Base-by-base conservation (phyloP, 495 filamentous ascomycete genomes). In the Astrocystis sublimbata region DNA sequence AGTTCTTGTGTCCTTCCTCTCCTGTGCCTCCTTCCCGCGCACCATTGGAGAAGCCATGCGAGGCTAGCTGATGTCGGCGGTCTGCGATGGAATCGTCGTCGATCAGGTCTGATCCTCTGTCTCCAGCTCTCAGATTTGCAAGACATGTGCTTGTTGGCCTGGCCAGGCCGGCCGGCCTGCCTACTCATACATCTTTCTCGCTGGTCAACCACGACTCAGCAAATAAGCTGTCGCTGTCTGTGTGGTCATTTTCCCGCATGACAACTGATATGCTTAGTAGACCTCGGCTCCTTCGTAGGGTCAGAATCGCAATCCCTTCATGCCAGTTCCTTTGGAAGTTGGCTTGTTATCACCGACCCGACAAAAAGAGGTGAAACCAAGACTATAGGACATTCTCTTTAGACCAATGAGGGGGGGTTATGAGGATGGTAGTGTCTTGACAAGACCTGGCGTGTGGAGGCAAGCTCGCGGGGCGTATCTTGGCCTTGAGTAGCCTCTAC, bases 1-100 rank as follows among this genome's bases (percentile, higher is more conserved):
- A 58, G 31, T 23, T 23, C 55, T 58, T 46, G 55, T 47, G 28
- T 46, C 55, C 41, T 58, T 35, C 41, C 30, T 47, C 26, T 58
- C 31, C 21, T 21, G 7, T 15, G 13, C 55, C 26, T 15, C 15
- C 35, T 26, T 9, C 10, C 36, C 28, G 12, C 28, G n/a, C 23
- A 9, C 33, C 13, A 54, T 24, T 35, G 50, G 50, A 13, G 30
- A 24, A 53, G 9, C 26, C 31, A 31, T 24, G 28, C 31, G 4
- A 24, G 38, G 9, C 26, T 19, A 31, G 13, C n/a, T 19, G 4
- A n/a, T 40, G 51, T 23, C 51, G 51, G 26, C 35, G 38, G 9
- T 23, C 24, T 26, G 21, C 24, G 13, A 40, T 21, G 9, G 19
- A 23, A n/a, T 7, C 17, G n/a, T 38, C 10, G 3, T 40, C 17